Evolutionary conservation across 1,284 basidiomycete species (phyloP), one percentile per base, ranked within the genome.

Genomic region (Pholiota adiposa): DNA sequence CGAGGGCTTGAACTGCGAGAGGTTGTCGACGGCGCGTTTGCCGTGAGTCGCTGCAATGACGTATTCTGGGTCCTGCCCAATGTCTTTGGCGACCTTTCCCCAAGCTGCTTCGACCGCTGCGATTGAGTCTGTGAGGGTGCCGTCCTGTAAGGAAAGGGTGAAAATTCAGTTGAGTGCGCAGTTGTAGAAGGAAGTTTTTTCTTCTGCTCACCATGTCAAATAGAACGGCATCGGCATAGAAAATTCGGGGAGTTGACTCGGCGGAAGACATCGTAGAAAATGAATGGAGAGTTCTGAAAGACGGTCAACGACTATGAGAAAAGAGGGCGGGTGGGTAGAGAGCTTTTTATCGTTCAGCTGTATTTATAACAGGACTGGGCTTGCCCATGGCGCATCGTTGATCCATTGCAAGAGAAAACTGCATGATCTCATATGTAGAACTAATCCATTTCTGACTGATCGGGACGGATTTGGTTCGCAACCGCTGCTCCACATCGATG

Each of bases 101-200:
- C 90, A 92, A 6, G 90, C 90, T 5, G 88, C 88, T 72, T 92
- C 90, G 63, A 92, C 88, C 8, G 90, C 90, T 23, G 85, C 77
- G 69, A 91, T 91, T 27, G 88, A 90, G 70, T 91, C 88, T 54
- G 89, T 90, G 57, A 91, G 77, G 11, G 88, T 90, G 44, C 88
- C 88, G 68, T 89, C 87, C 87, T 88, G 56, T 25, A 56, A 60
- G 56, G 61, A 38, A 55, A 51, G 31, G 70, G 65, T 69, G 69
- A 59, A 69, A 64, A 57, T 57, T 56, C 59, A 31, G 29, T 31
- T 31, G 11, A 4, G 29, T 31, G 29, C 29, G 11, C 4, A 4
- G 29, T 5, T 11, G 29, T 5, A 4, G 11, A 31, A 31, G 29
- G 29, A 31, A n/a, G n/a, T n/a, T n/a, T 31, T 5, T 11, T 4